Evolutionary conservation across 345 rosid species (phyloP).

Genomic region (Citrus mangshanensis): DNA sequence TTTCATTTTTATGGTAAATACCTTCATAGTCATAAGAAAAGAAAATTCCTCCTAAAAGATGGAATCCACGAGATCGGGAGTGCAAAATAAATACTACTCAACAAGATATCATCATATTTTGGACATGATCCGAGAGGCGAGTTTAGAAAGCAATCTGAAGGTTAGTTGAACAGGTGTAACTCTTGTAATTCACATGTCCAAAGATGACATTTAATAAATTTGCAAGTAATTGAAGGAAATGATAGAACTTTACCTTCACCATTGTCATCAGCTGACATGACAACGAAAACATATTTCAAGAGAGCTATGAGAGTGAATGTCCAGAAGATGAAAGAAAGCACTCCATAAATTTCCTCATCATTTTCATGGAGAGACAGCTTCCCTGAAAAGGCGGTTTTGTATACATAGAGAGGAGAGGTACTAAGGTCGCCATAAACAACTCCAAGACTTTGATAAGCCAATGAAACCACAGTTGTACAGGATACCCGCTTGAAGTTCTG

Average conservation of each 20-base stretch:
- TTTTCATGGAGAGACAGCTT: constrained; percentile 62
- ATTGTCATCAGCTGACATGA: constrained; percentile 72
- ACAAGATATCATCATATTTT: background rate
- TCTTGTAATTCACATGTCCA: background rate
- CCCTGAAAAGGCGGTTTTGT: constrained; percentile 78
- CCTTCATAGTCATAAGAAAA: background rate
- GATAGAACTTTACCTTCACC: constrained; percentile 64
- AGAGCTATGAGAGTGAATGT: constrained; percentile 75
- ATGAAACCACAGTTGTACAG: constrained; percentile 47
- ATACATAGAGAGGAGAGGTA: constrained; percentile 86
- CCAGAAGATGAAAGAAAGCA: constrained; percentile 89
- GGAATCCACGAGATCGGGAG: background rate
- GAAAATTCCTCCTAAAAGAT: background rate
- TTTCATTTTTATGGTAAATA: background rate
- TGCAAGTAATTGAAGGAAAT: background rate
- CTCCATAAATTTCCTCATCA: constrained; percentile 80
- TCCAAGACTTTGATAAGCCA: constrained; percentile 93
- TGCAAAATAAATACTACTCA: background rate
- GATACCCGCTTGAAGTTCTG: constrained; percentile 63
- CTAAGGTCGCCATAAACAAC: constrained; percentile 81
- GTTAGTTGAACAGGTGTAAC: background rate
- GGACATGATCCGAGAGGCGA: background rate
- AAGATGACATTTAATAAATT: background rate
- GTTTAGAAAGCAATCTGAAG: background rate
- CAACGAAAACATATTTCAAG: constrained; percentile 66